Evolutionary conservation across 441 rosid species (phyloP), one percentile per base, ranked within the genome.

Genomic region (Hura crepitans): DNA sequence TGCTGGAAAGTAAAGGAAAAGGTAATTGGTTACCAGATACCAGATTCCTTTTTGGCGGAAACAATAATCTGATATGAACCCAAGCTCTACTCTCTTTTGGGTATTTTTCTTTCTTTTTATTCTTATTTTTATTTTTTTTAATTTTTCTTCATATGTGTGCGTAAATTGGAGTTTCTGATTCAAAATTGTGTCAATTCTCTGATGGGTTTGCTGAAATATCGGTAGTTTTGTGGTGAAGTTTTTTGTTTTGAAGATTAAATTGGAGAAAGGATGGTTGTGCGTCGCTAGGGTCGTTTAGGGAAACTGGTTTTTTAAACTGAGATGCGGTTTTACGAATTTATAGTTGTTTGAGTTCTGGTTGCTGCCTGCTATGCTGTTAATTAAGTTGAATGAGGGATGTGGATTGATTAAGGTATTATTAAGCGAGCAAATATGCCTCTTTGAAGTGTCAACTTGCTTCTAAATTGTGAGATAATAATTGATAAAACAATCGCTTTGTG

Each of bases 21-120:
- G n/a, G n/a, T n/a, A n/a, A n/a, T n/a, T n/a, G n/a, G n/a, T n/a
- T n/a, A n/a, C n/a, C n/a, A n/a, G n/a, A n/a, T n/a, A n/a, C n/a
- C n/a, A n/a, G n/a, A n/a, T n/a, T n/a, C n/a, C n/a, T n/a, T n/a
- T n/a, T n/a, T n/a, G n/a, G n/a, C n/a, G n/a, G n/a, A n/a, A n/a
- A n/a, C n/a, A n/a, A n/a, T n/a, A n/a, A n/a, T n/a, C n/a, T n/a
- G n/a, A n/a, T n/a, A n/a, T n/a, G n/a, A n/a, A n/a, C n/a, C n/a
- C 58, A 81, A 79, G 63, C 68, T 92, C 72, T 77, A 76, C 74
- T 91, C 93, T 78, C 82, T 88, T n/a, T 31, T 94, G 84, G 97
- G 98, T 94, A 91, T 67, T 71, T 68, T 63, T 72, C 39, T 49
- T 31, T 57, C n/a, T n/a, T n/a, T n/a, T n/a, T n/a, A n/a, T n/a